Conservation (phyloP, 2,329 filamentous ascomycete species). For the Diaporthe longicolla region DNA sequence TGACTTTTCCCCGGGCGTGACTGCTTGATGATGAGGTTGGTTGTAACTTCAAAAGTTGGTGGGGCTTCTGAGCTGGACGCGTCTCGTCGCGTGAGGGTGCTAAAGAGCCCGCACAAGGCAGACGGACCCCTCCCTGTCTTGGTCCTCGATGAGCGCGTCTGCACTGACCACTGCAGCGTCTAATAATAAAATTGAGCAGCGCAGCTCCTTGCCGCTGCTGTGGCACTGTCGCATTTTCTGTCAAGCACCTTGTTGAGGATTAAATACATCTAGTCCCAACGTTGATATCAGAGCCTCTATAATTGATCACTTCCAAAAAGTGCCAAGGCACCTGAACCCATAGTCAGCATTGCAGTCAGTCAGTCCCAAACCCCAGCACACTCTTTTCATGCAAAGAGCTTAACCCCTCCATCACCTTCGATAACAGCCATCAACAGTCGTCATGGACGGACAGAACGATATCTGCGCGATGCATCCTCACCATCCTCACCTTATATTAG, state of each 20-base stretch:
- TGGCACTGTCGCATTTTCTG: too few species aligned
- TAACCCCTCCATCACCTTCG: background rate
- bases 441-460: slow-evolving; percentile 8
- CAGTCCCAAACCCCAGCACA: background rate
- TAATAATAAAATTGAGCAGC: too few species aligned
- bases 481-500: background rate
- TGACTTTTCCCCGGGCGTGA: background rate
- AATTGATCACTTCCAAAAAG: too few species aligned
- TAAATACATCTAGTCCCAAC: too few species aligned
- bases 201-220: too few species aligned
- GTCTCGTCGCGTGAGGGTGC: slow-evolving; percentile 16
- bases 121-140: background rate
- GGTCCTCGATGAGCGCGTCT: background rate
- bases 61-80: slow-evolving; percentile 33
- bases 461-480: slow-evolving; percentile 4
- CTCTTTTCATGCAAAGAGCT: background rate
- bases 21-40: slow-evolving; percentile 10
- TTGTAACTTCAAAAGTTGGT: slow-evolving; percentile 14
- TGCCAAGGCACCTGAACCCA: too few species aligned
- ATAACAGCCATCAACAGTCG: slow-evolving; percentile 4
- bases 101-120: background rate
- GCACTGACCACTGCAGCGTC: slow-evolving; percentile 29
- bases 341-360: too few species aligned
- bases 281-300: too few species aligned
- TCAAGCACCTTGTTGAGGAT: too few species aligned